Conservation (phyloP, 1,284 basidiomycete species). For the Puccinia polysora region DNA sequence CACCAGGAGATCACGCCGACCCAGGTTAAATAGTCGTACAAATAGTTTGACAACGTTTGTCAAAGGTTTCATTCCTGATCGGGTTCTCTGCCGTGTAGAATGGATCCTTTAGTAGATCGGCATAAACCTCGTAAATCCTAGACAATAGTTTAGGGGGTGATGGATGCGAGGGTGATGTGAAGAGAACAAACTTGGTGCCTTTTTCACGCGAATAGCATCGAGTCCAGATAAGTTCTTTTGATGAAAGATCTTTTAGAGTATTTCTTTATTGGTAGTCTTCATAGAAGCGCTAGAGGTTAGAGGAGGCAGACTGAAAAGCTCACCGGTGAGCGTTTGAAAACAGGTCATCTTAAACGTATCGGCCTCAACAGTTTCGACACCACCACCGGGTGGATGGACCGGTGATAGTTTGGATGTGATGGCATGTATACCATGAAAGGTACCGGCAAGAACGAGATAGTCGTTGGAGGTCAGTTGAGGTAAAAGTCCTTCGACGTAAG, state of each 20-base stretch:
- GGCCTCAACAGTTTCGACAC: slow-evolving; percentile 86
- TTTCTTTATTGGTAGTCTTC: too few species aligned
- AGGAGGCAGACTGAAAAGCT: slow-evolving; percentile 48
- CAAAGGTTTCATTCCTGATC: slow-evolving; percentile 84
- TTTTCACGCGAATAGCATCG: background rate
- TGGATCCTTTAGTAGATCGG: slow-evolving; percentile 97
- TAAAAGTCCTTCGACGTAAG: slow-evolving; percentile 65
- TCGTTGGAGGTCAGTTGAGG: slow-evolving; percentile 88
- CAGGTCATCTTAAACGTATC: slow-evolving; percentile 88
- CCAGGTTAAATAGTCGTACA: slow-evolving; percentile 22
- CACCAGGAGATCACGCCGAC: too few species aligned
- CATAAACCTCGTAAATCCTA: slow-evolving; percentile 53
- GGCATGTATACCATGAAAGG: slow-evolving; percentile 94
- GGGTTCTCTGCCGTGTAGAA: slow-evolving; percentile 99
- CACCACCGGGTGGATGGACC: slow-evolving; percentile 60
- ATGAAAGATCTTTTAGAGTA: too few species aligned
- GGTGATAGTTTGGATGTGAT: slow-evolving; percentile 90
- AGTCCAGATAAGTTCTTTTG: background rate
- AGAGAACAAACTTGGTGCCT: slow-evolving; percentile 96
- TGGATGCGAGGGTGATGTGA: slow-evolving; percentile 72
- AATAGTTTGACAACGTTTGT: slow-evolving; percentile 54
- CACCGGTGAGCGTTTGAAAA: slow-evolving; percentile 86
- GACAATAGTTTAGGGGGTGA: slow-evolving; percentile 54
- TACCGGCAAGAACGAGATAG: slow-evolving; percentile 92
- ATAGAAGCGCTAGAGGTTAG: background rate